Conservation (phyloP, 176 grass and related monocot species). For the Aegilops longissima region DNA sequence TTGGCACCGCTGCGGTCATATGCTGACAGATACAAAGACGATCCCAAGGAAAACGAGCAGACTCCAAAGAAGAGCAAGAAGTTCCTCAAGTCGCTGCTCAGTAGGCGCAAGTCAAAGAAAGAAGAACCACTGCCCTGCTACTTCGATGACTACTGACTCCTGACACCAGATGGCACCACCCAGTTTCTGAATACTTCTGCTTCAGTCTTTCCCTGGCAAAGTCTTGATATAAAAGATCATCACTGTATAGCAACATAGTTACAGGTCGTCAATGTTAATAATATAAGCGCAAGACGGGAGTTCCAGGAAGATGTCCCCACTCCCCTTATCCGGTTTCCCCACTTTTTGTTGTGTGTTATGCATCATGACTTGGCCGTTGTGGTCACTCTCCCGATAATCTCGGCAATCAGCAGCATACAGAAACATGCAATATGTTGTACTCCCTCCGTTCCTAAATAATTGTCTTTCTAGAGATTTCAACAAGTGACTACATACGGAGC, state of each 20-base stretch:
- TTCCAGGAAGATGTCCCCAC: not conserved
- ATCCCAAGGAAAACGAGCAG: slow-evolving; percentile 53
- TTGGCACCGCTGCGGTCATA: slow-evolving; percentile 57
- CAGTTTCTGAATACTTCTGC: not conserved
- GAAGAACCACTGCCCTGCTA: slow-evolving; percentile 47
- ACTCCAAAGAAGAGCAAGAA: slow-evolving; percentile 74
- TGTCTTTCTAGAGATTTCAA: too few relatives aligned
- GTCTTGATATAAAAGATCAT: not conserved
- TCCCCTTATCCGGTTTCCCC: not conserved
- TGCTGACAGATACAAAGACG: slow-evolving; percentile 54
- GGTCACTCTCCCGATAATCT: not conserved
- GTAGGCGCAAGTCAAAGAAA: slow-evolving; percentile 91
- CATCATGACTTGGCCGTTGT: not conserved
- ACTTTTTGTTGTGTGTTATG: not conserved
- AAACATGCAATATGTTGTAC: not conserved
- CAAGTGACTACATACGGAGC: too few relatives aligned
- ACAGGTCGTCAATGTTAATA: not conserved
- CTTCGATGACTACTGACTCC: not conserved
- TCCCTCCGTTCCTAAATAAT: too few relatives aligned
- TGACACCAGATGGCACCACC: not conserved
- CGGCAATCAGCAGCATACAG: not conserved
- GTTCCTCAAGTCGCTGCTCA: slow-evolving; percentile 81
- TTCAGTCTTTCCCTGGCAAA: not conserved
- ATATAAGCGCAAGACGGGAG: slow-evolving; percentile 1
- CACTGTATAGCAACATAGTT: slow-evolving; percentile 27